Base-by-base conservation (phyloP, 1,284 basidiomycete genomes). In the Pseudozyma pruni region DNA sequence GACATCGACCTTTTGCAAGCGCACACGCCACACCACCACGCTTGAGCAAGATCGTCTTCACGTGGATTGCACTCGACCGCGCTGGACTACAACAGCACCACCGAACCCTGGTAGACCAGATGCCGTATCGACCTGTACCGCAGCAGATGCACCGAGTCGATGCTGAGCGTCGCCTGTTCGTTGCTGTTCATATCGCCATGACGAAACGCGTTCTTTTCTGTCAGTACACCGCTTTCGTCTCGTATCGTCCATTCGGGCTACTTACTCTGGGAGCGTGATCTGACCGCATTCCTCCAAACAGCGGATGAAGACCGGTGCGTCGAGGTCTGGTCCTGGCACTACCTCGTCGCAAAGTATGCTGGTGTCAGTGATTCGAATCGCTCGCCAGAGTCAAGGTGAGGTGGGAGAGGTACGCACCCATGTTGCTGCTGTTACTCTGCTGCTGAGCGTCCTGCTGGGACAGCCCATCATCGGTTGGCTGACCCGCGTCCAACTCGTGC, bases 241-340 rank as follows among this genome's bases (percentile, higher is more conserved):
- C n/a, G n/a, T n/a, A n/a, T n/a, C n/a, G 23, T 42, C 20, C 1
- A 23, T 34, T 31, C 5, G 5, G 31, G 11, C 23, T 2, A 72
- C 76, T 66, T 61, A 74, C 72, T 77, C 75, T 13, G 71, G 69
- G 2, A 79, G 46, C 0, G 22, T 35, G n/a, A 78, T 35, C 1
- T 47, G 11, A 3, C 79, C 80, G 42, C 79, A 80, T 22, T 78
- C 78, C 16, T 74, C 51, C 11, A 61, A 40, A 48, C 79, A 80
- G n/a, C 71, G 61, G 6, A 80, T 49, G 42, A 82, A 82, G 14
- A 79, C 80, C 5, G 80, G 79, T 29, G 58, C 49, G 33, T 80
- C 68, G 8, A 79, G 46, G 20, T 76, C 69, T 17, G 80, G 80
- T 10, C 46, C 34, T 20, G 61, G 53, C 1, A 78, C 78, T 80